A percentile compares a stretch with the other conserved stretches of the same genome.
Evolutionary conservation across 805 yeast species (phyloP).

Genomic region (Starmerella bacillaris): DNA sequence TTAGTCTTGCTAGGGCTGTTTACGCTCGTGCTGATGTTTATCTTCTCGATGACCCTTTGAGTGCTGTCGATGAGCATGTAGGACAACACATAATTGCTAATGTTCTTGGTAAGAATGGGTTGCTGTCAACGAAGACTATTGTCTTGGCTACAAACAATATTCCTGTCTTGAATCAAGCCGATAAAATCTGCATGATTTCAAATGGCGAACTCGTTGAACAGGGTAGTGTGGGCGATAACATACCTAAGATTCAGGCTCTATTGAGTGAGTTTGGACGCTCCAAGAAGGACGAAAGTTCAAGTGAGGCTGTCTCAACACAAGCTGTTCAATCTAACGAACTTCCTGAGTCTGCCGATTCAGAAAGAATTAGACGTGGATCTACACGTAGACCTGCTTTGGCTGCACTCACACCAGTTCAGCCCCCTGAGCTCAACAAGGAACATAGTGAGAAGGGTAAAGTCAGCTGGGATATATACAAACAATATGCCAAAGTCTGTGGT

Average conservation of each 20-base stretch:
- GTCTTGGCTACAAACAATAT: slow-evolving; percentile 76
- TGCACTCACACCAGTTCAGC: slow-evolving; percentile 26
- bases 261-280: slow-evolving; percentile 14
- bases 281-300: slow-evolving; percentile 1
- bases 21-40: slow-evolving; percentile 51
- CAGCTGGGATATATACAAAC: slow-evolving; percentile 64
- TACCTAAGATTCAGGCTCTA: slow-evolving; percentile 11
- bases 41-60: slow-evolving; percentile 58
- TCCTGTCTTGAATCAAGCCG: slow-evolving; percentile 60
- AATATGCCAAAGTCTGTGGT: slow-evolving; percentile 79
- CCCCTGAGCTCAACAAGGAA: slow-evolving; percentile 33
- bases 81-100: slow-evolving; percentile 60
- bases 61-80: slow-evolving; percentile 77
- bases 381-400: slow-evolving; percentile 48
- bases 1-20: slow-evolving; percentile 62
- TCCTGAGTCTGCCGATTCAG: not conserved
- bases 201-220: slow-evolving; percentile 28
- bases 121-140: slow-evolving; percentile 54
- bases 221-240: slow-evolving; percentile 17
- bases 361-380: slow-evolving; percentile 13
- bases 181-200: slow-evolving; percentile 46
- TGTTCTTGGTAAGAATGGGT: slow-evolving; percentile 67
- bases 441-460: slow-evolving; percentile 87
- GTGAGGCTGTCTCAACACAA: not conserved
- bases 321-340: not conserved